Evolutionary conservation across 345 rosid species (phyloP).

Genomic region (Raphanus raphanistrum): DNA sequence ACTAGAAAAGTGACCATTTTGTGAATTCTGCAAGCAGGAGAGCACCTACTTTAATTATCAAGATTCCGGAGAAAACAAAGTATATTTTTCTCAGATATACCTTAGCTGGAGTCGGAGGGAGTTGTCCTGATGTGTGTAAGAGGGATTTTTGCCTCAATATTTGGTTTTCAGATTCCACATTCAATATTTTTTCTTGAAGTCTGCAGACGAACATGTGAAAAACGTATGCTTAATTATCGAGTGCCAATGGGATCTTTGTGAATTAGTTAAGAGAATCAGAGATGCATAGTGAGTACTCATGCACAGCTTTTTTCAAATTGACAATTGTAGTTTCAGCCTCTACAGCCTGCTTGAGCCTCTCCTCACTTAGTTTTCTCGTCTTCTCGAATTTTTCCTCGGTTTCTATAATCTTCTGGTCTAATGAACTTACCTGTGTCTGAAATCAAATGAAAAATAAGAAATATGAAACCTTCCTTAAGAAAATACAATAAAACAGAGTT

Average conservation of each 20-base stretch:
- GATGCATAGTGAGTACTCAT: conserved; percentile 52
- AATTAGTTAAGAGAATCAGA: conserved; percentile 19
- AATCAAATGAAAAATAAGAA: conserved; percentile 31
- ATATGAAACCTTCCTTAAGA: conserved; percentile 16
- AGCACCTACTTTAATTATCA: conserved; percentile 15
- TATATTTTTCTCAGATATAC: conserved; percentile 40
- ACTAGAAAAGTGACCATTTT: conserved; percentile 67
- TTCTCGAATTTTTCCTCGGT: conserved; percentile 79
- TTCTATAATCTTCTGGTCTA: conserved; percentile 80
- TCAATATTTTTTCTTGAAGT: conserved; percentile 74
- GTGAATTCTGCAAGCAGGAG: conserved; percentile 54
- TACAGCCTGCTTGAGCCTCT: conserved; percentile 85
- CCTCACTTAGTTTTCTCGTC: conserved; percentile 75
- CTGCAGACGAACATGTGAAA: conserved; percentile 48
- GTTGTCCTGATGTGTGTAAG: conserved; percentile 55
- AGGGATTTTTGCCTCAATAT: conserved; percentile 74
- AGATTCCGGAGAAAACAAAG: conserved; percentile 13
- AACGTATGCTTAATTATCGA: neutral
- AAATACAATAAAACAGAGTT: neutral
- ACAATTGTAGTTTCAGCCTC: conserved; percentile 83
- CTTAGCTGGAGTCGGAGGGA: conserved; percentile 51
- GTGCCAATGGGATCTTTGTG: conserved; percentile 7
- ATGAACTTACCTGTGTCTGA: conserved; percentile 73
- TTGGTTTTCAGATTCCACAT: conserved; percentile 79
- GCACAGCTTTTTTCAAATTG: conserved; percentile 80